Percentiles rank a stretch among this genome's conserved stretches.
These are phyloP conservation scores for Balansia obtecta DNA, from an alignment of 2,329 filamentous ascomycete species.

Conservation along the genomic window DNA sequence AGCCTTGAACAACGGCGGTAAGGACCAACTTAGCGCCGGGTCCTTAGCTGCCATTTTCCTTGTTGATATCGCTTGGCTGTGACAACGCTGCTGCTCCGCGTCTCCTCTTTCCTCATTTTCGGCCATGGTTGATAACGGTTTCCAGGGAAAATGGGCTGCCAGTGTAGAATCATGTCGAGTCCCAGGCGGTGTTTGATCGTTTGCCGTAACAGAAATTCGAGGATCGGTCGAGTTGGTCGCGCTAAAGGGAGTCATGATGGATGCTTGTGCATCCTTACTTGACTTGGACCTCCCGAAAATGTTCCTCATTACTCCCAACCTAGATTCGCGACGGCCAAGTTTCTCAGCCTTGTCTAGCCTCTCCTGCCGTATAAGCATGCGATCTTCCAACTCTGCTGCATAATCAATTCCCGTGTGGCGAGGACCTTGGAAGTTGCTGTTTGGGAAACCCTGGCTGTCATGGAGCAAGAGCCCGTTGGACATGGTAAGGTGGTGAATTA, in stretches of 20 bases:
- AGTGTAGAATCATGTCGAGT: constrained; percentile 9
- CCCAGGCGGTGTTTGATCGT: constrained; percentile 30
- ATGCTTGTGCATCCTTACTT: constrained; percentile 21
- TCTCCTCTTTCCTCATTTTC: constrained; percentile 8
- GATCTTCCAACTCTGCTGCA: constrained; percentile 5
- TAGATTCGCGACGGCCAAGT: constrained; percentile 36
- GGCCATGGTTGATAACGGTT: constrained; percentile 17
- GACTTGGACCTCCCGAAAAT: constrained; percentile 37
- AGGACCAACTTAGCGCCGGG: constrained; percentile 41
- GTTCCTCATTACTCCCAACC: constrained; percentile 36
- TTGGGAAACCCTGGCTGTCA: constrained; percentile 1
- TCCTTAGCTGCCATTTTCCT: constrained; percentile 13
- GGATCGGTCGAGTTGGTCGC: constrained; percentile 24
- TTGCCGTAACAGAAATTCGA: constrained; percentile 24
- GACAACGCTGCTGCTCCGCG: constrained; percentile 1
- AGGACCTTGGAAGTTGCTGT: constrained; percentile 18
- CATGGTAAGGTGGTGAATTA: constrained; percentile 2
- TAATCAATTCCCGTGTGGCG: constrained; percentile 3
- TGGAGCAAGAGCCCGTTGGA: constrained; percentile 1
- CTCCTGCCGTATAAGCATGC: constrained; percentile 23
- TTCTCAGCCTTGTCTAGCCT: constrained; percentile 24
- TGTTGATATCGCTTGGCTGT: constrained; percentile 4
- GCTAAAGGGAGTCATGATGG: constrained; percentile 17
- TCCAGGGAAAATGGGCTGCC: constrained; percentile 22
- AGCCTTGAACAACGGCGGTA: constrained; percentile 73